Evolutionary conservation across 768 basidiomycete species (phyloP).

Genomic region (Collybia sp.): DNA sequence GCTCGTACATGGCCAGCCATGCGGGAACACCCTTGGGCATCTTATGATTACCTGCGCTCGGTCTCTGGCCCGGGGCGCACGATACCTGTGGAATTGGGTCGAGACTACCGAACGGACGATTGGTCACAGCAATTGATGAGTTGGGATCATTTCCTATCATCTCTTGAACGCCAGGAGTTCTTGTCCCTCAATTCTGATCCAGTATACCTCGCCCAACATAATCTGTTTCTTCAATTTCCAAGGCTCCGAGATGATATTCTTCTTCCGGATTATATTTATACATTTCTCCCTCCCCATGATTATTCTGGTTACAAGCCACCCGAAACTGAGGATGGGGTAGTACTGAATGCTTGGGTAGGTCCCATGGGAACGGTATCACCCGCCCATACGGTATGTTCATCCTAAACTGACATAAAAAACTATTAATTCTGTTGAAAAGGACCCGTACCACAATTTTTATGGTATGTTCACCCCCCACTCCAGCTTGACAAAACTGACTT

Average conservation of each 20-base stretch:
- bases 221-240: slow-evolving; percentile 83
- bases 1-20: slow-evolving; percentile 78
- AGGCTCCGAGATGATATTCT: slow-evolving; percentile 66
- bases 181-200: slow-evolving; percentile 18
- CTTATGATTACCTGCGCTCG: slow-evolving; percentile 60
- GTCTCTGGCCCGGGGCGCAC: slow-evolving; percentile 77
- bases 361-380: slow-evolving; percentile 78
- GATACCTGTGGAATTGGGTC: slow-evolving; percentile 88
- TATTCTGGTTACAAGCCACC: slow-evolving; percentile 60
- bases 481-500: slow-evolving; percentile 7
- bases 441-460: slow-evolving; percentile 92
- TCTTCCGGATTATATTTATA: slow-evolving; percentile 88
- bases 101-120: slow-evolving; percentile 70
- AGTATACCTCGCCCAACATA: slow-evolving; percentile 90
- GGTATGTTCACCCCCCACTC: slow-evolving; percentile 35
- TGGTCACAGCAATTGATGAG: slow-evolving; percentile 81
- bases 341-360: slow-evolving; percentile 82
- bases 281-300: slow-evolving; percentile 42
- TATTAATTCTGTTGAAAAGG: slow-evolving; percentile 39
- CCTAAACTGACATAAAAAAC: slow-evolving; percentile 5
- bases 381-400: slow-evolving; percentile 68
- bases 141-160: slow-evolving; percentile 72
- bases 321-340: slow-evolving; percentile 54
- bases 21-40: slow-evolving; percentile 63
- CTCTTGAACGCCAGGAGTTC: slow-evolving; percentile 27